phyloP scores from a whole-genome alignment of 441 rosid genomes.

The Populus tomentosa region DNA sequence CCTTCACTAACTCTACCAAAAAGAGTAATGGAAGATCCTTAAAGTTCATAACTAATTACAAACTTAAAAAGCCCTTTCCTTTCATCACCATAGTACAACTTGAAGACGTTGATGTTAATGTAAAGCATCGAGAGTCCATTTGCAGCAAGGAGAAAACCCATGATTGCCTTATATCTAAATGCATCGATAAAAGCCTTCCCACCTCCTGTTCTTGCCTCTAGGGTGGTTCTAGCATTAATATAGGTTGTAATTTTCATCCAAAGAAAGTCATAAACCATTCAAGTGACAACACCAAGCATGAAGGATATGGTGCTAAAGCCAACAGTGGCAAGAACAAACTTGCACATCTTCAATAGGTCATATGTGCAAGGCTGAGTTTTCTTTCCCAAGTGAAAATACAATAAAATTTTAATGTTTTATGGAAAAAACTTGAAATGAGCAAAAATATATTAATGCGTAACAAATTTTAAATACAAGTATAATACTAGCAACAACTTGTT shows the following conservation, averaged over 20 bases:
- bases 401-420: no score
- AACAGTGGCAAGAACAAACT: conserved; percentile 84
- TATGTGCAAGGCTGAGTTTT: conserved; percentile 58
- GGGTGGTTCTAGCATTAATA: conserved; percentile 42
- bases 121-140: conserved; percentile 82
- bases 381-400: no score
- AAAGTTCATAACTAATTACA: conserved; percentile 90
- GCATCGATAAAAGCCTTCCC: conserved; percentile 89
- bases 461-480: no score
- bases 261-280: conserved; percentile 76
- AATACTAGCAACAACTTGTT: no score
- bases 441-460: no score
- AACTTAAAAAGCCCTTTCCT: conserved; percentile 77
- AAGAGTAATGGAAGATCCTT: conserved; percentile 95
- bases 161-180: conserved; percentile 85
- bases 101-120: conserved; percentile 69
- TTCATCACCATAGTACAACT: conserved; percentile 84
- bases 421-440: no score
- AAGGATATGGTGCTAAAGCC: conserved; percentile 74
- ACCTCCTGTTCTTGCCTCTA: conserved; percentile 90
- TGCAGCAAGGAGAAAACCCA: conserved; percentile 36
- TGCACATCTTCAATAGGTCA: conserved; percentile 56
- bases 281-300: conserved; percentile 78
- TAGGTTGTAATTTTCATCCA: conserved; percentile 70
- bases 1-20: conserved; percentile 97